Percentiles rank a stretch among this genome's conserved stretches.
Conservation (phyloP, 805 yeast genomes). For the Torulaspora gathmanii region DNA sequence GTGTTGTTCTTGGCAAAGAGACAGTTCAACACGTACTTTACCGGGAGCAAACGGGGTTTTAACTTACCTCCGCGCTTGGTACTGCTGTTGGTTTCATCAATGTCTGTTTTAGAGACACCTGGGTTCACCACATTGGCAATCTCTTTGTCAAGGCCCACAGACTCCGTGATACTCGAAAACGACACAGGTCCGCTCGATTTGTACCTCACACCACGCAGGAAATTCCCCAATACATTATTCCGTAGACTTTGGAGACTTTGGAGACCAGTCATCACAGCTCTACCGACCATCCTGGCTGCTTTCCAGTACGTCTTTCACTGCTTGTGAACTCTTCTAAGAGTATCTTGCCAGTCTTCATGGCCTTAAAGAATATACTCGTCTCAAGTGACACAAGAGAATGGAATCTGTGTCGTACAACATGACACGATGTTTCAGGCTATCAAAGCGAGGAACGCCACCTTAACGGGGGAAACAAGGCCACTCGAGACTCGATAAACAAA, state of each 20-base stretch:
- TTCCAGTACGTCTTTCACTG: no score
- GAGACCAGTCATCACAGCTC: neutral
- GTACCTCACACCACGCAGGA: constrained; percentile 4
- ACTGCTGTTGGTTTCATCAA: neutral
- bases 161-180: constrained; percentile 17
- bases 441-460: constrained; percentile 8
- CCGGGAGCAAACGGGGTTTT: constrained; percentile 34
- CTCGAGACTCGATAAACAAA: constrained; percentile 1
- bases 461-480: neutral
- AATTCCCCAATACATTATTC: neutral
- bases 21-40: constrained; percentile 71
- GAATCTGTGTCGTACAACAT: neutral
- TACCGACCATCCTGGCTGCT: neutral
- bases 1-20: constrained; percentile 80
- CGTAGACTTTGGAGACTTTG: neutral
- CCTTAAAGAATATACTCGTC: neutral
- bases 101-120: neutral
- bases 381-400: neutral
- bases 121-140: constrained; percentile 19
- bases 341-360: neutral
- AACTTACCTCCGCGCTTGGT: constrained; percentile 3
- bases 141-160: constrained; percentile 12
- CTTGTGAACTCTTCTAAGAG: no score
- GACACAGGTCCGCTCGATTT: constrained; percentile 12
- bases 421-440: neutral